phyloP scores from a whole-genome alignment of 192 early-diverging fungal species.

The Paraglomus brasilianum region DNA sequence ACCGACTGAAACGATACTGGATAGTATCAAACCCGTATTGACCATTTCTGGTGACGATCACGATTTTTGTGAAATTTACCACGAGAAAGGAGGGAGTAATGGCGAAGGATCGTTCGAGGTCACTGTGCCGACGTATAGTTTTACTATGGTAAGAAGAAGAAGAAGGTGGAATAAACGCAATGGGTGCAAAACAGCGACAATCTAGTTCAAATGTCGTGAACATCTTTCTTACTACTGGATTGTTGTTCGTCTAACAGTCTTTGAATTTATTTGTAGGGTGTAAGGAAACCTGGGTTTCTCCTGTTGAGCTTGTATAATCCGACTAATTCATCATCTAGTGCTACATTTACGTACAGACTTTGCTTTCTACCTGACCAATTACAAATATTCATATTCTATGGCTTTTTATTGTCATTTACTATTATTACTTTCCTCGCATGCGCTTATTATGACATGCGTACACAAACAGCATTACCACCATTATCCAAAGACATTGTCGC shows the following conservation, averaged over 20 bases:
- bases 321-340: neutral
- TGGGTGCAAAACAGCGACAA: neutral
- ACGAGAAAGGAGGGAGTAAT: conserved; percentile 26
- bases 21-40: conserved; percentile 57
- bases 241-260: neutral
- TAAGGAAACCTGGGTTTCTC: conserved; percentile 52
- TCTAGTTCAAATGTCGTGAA: conserved; percentile 49
- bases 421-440: too few relatives aligned
- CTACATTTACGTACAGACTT: conserved; percentile 44
- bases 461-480: too few relatives aligned
- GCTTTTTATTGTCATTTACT: neutral
- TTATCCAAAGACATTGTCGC: too few relatives aligned
- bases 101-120: conserved; percentile 39
- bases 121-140: conserved; percentile 62
- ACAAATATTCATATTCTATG: conserved; percentile 47
- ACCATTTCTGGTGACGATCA: conserved; percentile 94
- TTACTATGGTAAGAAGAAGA: conserved; percentile 49
- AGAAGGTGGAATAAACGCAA: neutral
- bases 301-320: conserved; percentile 49
- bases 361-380: conserved; percentile 73
- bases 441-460: too few relatives aligned
- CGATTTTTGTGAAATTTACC: conserved; percentile 76
- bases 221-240: conserved; percentile 51
- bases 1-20: conserved; percentile 59
- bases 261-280: conserved; percentile 56